A percentile compares a stretch with the other conserved stretches of the same genome.
phyloP scores from a whole-genome alignment of 257 asterid species.

The Verbascum thapsus region DNA sequence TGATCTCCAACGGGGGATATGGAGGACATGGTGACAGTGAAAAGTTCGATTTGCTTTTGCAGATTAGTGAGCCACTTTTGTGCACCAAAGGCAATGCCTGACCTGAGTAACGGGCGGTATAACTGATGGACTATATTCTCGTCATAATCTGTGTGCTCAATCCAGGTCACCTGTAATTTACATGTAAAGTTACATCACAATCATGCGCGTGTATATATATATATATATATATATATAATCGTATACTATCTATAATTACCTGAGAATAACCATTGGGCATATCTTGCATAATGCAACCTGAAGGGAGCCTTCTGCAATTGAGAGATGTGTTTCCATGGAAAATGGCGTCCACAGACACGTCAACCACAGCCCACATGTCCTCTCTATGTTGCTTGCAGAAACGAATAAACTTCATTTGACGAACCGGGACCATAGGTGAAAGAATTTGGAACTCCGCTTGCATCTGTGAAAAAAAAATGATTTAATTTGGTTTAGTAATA shows the following conservation, averaged over 20 bases:
- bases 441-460: constrained; percentile 80
- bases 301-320: constrained; percentile 81
- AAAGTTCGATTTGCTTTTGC: constrained; percentile 64
- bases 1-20: constrained; percentile 45
- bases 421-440: constrained; percentile 72
- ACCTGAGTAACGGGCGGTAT: constrained; percentile 65
- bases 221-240: too few species aligned
- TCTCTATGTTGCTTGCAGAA: constrained; percentile 81
- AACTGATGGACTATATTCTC: constrained; percentile 52
- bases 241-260: constrained; percentile 42
- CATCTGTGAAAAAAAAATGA: constrained; percentile 47
- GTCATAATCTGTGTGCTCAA: constrained; percentile 79
- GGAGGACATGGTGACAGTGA: constrained; percentile 48
- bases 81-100: constrained; percentile 84
- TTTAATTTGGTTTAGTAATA: too few species aligned
- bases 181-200: not conserved
- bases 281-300: constrained; percentile 79
- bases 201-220: too few species aligned
- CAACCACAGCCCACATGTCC: constrained; percentile 85
- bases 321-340: constrained; percentile 40
- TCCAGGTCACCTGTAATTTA: constrained; percentile 73
- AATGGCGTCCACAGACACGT: constrained; percentile 61
- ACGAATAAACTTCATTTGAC: constrained; percentile 66
- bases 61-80: constrained; percentile 74
- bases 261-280: constrained; percentile 71